Evolutionary conservation across 1,284 basidiomycete genomes (phyloP).

Genomic region (Leccinum pseudoinsigne): DNA sequence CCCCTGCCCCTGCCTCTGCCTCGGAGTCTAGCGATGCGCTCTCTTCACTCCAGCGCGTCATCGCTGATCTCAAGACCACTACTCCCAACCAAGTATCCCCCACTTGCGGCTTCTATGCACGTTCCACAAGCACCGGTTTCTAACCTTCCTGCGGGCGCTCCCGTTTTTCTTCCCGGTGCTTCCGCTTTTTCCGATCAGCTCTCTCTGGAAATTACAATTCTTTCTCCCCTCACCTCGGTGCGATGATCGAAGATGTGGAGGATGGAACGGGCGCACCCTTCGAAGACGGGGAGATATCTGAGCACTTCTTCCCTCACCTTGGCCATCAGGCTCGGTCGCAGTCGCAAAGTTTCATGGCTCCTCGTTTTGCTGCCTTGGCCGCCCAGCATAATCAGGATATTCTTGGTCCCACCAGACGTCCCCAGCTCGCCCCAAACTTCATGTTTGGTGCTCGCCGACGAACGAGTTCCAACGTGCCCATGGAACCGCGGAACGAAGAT

Average conservation of each 20-base stretch:
- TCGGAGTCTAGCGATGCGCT: slow-evolving; percentile 71
- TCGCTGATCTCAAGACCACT: slow-evolving; percentile 79
- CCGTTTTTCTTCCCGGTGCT: slow-evolving; percentile 69
- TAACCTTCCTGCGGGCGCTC: slow-evolving; percentile 61
- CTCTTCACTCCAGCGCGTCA: slow-evolving; percentile 79
- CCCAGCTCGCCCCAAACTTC: slow-evolving; percentile 86
- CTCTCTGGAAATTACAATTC: slow-evolving; percentile 62
- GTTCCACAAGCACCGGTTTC: slow-evolving; percentile 45
- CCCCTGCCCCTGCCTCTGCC: slow-evolving; percentile 30
- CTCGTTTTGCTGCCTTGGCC: slow-evolving; percentile 84
- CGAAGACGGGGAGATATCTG: slow-evolving; percentile 78
- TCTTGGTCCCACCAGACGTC: slow-evolving; percentile 79
- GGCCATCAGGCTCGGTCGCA: slow-evolving; percentile 71
- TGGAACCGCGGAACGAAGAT: slow-evolving; percentile 77
- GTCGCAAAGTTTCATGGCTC: slow-evolving; percentile 81
- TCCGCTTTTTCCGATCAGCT: slow-evolving; percentile 51
- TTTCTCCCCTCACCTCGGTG: slow-evolving; percentile 74
- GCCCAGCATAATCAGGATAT: slow-evolving; percentile 71
- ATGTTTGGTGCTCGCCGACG: slow-evolving; percentile 81
- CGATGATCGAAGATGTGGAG: slow-evolving; percentile 80
- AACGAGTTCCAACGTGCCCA: slow-evolving; percentile 44
- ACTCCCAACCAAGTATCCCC: slow-evolving; percentile 46
- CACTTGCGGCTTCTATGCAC: slow-evolving; percentile 45
- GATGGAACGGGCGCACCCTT: slow-evolving; percentile 51
- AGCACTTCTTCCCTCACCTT: slow-evolving; percentile 47